Evolutionary conservation across 352 stramenopile genomes (phyloP), one percentile per base, ranked within the genome.

Genomic region (Pythium chondricola): DNA sequence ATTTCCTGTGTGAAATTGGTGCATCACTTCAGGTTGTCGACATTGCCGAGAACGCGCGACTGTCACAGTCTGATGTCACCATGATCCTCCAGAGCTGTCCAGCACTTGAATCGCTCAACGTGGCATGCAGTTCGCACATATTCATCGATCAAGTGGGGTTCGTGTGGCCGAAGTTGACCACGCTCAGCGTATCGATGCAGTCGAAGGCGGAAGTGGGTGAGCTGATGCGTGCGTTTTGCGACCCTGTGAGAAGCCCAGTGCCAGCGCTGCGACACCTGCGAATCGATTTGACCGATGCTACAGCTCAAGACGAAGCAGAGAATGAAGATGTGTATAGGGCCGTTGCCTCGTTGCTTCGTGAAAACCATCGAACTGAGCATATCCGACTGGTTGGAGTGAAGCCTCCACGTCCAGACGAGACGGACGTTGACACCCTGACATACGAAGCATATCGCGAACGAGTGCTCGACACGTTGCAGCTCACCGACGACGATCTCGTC

Each of bases 401-500:
- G 21, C 22, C 39, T 22, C 22, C 39, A 8, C 21, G 39, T n/a
- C n/a, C n/a, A 24, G 39, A 25, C 39, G 22, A 25, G 14, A 25
- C 22, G 13, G 39, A 45, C 22, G 22, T 45, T 18, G 22, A 45
- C 20, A 32, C 39, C 22, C 39, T 45, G 11, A 45, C 39, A 25
- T 45, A 45, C 25, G 39, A 45, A 17, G 39, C 31, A 16, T 45
- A 45, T n/a, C 39, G 39, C 11, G 10, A 33, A 13, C 31, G n/a
- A 8, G 39, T 45, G 11, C 13, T 32, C n/a, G 22, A 22, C 5
- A 45, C 39, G 14, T 25, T 45, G 4, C 7, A 45, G 2, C 3
- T 45, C 3, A n/a, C 31, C 22, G 39, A 45, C 22, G 25, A 22
- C 0, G 21, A 17, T 3, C 25, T 45, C 3, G 25, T 25, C 22